Percentiles rank a stretch among this genome's conserved stretches.
These are phyloP conservation scores for Lagenidium giganteum DNA, from an alignment of 352 stramenopile genomes.

Conservation along the genomic window DNA sequence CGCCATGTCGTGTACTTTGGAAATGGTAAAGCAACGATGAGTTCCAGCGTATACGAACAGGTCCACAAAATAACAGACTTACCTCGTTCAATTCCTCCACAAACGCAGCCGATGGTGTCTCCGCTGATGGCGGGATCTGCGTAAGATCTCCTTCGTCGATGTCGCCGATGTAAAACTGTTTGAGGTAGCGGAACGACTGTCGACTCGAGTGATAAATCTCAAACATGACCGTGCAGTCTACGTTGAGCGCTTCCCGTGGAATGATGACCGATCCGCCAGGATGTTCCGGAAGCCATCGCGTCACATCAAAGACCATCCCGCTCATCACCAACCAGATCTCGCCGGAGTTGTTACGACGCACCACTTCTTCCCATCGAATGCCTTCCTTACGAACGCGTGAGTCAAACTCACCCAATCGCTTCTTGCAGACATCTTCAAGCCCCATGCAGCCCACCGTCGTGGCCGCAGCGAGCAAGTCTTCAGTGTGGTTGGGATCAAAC, in stretches of 20 bases:
- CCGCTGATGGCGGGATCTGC: slow-evolving; percentile 39
- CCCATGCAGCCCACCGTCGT: slow-evolving; percentile 67
- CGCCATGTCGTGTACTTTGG: slow-evolving; percentile 82
- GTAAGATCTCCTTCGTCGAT: slow-evolving; percentile 55
- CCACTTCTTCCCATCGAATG: slow-evolving; percentile 80
- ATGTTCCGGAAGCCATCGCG: slow-evolving; percentile 84
- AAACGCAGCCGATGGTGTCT: slow-evolving; percentile 58
- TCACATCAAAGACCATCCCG: slow-evolving; percentile 88
- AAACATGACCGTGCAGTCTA: slow-evolving; percentile 88
- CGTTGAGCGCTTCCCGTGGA: slow-evolving; percentile 78
- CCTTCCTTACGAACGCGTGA: slow-evolving; percentile 70
- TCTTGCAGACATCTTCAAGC: slow-evolving; percentile 71
- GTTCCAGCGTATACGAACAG: neutral
- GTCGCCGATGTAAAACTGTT: slow-evolving; percentile 90
- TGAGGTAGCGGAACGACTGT: slow-evolving; percentile 89
- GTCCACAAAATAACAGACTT: neutral
- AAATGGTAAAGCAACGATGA: neutral
- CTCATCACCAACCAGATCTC: slow-evolving; percentile 87
- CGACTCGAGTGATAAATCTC: slow-evolving; percentile 89
- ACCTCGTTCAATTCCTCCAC: slow-evolving; percentile 71
- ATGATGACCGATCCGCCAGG: slow-evolving; percentile 83
- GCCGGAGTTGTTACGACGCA: slow-evolving; percentile 59
- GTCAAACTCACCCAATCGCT: slow-evolving; percentile 74
- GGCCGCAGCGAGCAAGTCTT: slow-evolving; percentile 64
- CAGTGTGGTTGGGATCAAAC: slow-evolving; percentile 76